phyloP scores from a whole-genome alignment of 2,329 filamentous ascomycete genomes.

The Ambrosiella cleistominuta region DNA sequence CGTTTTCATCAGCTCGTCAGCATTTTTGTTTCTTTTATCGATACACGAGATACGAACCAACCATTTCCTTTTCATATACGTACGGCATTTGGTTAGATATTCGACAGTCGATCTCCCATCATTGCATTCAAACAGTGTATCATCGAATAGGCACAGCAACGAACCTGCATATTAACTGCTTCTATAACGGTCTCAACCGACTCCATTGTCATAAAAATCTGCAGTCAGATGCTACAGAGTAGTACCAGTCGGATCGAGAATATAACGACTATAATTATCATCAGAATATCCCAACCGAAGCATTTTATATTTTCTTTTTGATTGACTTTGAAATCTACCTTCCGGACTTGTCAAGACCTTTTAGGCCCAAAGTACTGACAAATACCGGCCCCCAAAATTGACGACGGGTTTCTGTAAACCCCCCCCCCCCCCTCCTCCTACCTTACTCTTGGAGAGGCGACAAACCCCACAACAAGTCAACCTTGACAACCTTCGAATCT shows the following conservation, averaged over 20 bases:
- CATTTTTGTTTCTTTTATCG: slow-evolving; percentile 12
- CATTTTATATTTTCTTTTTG: not conserved
- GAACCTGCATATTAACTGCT: not conserved
- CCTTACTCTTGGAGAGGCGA: not conserved
- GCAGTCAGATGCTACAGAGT: not conserved
- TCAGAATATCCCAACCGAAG: not conserved
- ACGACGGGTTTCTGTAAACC: not conserved
- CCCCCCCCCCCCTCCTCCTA: not conserved
- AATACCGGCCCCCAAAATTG: not conserved
- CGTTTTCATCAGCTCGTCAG: slow-evolving; percentile 13
- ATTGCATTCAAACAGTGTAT: too few relatives aligned
- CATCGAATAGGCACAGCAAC: not conserved
- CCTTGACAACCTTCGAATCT: not conserved
- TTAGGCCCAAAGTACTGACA: not conserved
- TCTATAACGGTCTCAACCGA: not conserved
- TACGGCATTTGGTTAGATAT: too few relatives aligned
- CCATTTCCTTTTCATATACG: slow-evolving; percentile 1
- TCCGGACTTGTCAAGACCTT: not conserved
- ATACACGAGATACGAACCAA: slow-evolving; percentile 3
- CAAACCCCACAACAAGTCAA: not conserved
- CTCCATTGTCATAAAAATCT: not conserved
- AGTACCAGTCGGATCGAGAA: not conserved
- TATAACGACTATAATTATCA: not conserved
- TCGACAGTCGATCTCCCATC: not conserved
- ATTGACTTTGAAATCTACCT: not conserved